Evolutionary conservation across 1,284 basidiomycete genomes (phyloP).

Genomic region (Ganoderma meredithae): DNA sequence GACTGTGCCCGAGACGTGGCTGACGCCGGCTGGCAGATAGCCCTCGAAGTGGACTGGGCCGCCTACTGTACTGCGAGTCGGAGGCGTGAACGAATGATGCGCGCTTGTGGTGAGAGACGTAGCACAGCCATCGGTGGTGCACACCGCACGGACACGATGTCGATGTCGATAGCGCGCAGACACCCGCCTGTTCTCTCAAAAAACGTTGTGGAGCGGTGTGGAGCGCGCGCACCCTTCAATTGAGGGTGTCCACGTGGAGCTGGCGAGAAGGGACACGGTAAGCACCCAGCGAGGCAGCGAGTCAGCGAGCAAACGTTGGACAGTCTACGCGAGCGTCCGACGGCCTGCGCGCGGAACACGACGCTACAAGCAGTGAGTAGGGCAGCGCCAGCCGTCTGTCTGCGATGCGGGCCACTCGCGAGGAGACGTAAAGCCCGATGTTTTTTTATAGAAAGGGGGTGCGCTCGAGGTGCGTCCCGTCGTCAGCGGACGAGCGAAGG

Average conservation of each 20-base stretch:
- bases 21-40: background rate
- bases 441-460: background rate
- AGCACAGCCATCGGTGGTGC: constrained; percentile 3
- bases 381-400: background rate
- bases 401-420: background rate
- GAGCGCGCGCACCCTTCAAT: constrained; percentile 1
- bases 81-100: background rate
- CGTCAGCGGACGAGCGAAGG: background rate
- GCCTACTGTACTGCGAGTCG: background rate
- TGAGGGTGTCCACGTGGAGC: background rate
- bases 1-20: background rate
- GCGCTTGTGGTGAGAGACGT: no score
- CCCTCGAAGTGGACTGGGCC: background rate
- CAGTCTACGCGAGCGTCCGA: background rate
- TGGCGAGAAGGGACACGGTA: background rate
- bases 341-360: constrained; percentile 4
- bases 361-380: background rate
- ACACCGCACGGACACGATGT: background rate
- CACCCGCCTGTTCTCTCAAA: no score
- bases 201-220: background rate
- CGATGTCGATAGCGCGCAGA: background rate
- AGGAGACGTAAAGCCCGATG: background rate
- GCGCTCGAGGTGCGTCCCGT: background rate
- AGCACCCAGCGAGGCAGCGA: background rate
- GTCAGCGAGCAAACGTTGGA: background rate